Base-by-base conservation (phyloP, 306 rosid genomes). In the Trifolium fragiferum region DNA sequence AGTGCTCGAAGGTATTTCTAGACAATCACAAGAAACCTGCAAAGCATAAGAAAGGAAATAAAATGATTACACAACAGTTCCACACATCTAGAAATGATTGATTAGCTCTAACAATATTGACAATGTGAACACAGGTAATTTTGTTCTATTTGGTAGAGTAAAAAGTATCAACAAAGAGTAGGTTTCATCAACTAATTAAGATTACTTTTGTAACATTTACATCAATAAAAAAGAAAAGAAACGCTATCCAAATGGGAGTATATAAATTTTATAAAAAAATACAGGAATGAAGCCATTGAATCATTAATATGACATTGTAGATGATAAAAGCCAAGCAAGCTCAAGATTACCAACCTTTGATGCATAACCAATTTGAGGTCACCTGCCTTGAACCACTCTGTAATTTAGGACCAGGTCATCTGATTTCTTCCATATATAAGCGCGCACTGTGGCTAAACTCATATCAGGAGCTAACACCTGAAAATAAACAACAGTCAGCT, bases 391-490 rank as follows among this genome's bases (percentile, higher is more conserved):
- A 78, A 86, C 79, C 82, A 92, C 84, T 89, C 90, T 89, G 80
- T 94, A 95, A 84, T 95, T 90, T 81, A 95, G 87, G 82, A 92
- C 68, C 49, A 95, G 82, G 80, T 95, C 99, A 40, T 95, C 99
- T 13, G 92, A 6, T 87, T 95, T 95, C 90, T 92, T 95, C 99
- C 99, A 95, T 75, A 95, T 76, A 80, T 95, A 95, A 82, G 94
- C 82, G 64, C 96, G 86, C 70, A 90, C 98, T 13, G 99, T 95
- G 82, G 99, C 99, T 80, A 95, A 84, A 83, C 98, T 95, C 96
- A 92, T 81, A 7, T 92, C 98, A 53, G 97, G 96, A 55, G 90
- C 77, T 85, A 95, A 81, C 32, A 86, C 97, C 99, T 95, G 88
- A 20, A 79, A 75, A 71, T 44, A 62, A 70, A 23, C 57, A 84